Evolutionary conservation across 495 filamentous ascomycete species (phyloP), one percentile per base, ranked within the genome.

Genomic region (Xylaria scruposa): DNA sequence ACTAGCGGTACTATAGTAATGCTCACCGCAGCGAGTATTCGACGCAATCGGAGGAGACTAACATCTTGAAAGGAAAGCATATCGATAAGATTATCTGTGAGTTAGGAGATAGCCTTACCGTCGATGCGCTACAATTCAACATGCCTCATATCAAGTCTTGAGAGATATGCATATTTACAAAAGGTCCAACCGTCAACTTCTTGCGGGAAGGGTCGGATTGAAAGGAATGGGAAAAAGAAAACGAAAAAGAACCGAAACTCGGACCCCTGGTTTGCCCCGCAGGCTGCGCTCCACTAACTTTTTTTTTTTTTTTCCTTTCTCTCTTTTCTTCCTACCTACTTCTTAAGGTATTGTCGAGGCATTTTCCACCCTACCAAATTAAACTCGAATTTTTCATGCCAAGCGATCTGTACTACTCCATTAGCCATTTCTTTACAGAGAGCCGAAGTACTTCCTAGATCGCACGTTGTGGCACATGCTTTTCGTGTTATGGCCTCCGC

Each of bases 251-350:
- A 46, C 3, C 38, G 40, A 33, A 29, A 2, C 26, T 33, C 19
- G 36, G 29, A 59, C 53, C 70, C 64, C 53, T 75, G 70, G 72
- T 69, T 72, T 73, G 74, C 77, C 76, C 74, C 75, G 73, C 74
- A 74, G 44, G 49, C 56, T 58, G 59, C 71, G 49, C 67, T 36
- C 72, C 64, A 73, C 63, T 71, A 67, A 66, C 70, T 54, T 74
- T 70, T 70, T 66, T 72, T 67, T 68, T 73, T 75, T 73, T 67
- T 73, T 74, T 72, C 54, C 73, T 63, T n/a, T 46, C 49, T 38
- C 49, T 24, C 46, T 46, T 70, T 68, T 49, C 44, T 74, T 44
- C 54, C 9, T 44, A 17, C 8, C 21, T 67, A 17, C 36, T 51
- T 65, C 47, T 36, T 65, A 8, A 6, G 8, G 29, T 31, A 59